These are phyloP conservation scores for Cyberlindnera mycetangii DNA, from an alignment of 805 yeast genomes.

Conservation along the genomic window DNA sequence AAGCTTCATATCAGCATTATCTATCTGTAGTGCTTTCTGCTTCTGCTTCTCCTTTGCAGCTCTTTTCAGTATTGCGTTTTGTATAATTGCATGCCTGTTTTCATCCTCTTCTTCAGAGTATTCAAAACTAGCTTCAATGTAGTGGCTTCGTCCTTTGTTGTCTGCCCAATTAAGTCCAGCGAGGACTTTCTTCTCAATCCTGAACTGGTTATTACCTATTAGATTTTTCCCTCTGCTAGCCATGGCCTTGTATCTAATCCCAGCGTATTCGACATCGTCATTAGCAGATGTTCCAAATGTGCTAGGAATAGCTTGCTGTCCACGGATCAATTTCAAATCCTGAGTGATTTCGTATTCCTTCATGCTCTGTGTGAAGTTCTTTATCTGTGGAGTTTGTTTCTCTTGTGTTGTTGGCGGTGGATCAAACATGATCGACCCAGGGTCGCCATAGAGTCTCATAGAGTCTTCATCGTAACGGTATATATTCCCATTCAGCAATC, in stretches of 20 bases:
- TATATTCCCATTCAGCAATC: conserved; percentile 26
- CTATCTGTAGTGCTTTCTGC: background rate
- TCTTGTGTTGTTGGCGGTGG: conserved; percentile 1
- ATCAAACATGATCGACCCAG: background rate
- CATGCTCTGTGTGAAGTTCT: background rate
- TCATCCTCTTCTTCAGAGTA: background rate
- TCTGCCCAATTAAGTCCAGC: background rate
- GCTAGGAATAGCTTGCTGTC: background rate
- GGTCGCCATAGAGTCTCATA: conserved; percentile 1
- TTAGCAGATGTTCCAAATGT: background rate
- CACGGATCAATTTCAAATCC: background rate
- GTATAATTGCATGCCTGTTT: background rate
- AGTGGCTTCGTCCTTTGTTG: background rate
- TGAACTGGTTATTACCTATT: background rate
- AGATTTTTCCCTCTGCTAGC: background rate
- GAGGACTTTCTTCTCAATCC: background rate
- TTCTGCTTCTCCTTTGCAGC: background rate
- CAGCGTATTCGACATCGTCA: background rate
- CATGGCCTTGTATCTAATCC: background rate
- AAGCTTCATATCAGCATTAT: background rate
- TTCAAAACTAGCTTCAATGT: background rate
- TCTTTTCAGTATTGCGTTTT: background rate
- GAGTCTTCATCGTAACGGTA: conserved; percentile 20
- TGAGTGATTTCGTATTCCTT: background rate
- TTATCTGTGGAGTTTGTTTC: background rate